Percentiles rank a stretch among this genome's conserved stretches.
Evolutionary conservation across 140 eudicot genomes (phyloP).

Genomic region (Cichorium intybus): DNA sequence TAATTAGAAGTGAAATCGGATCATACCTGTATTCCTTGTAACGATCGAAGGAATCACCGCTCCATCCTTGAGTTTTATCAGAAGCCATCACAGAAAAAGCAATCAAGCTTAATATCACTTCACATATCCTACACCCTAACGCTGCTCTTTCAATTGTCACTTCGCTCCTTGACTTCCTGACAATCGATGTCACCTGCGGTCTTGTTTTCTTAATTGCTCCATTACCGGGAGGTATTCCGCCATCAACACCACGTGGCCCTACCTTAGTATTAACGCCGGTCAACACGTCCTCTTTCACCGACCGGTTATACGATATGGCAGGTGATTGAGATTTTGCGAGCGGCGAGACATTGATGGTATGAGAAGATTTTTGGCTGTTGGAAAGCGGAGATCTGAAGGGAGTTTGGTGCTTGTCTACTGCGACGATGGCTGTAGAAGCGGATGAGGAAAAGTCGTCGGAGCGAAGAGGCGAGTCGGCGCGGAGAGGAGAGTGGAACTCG

Average conservation of each 20-base stretch:
- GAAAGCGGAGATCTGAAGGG: constrained; percentile 42
- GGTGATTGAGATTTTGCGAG: constrained; percentile 21
- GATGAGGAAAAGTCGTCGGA: constrained; percentile 24
- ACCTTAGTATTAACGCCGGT: constrained; percentile 33
- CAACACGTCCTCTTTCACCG: constrained; percentile 35
- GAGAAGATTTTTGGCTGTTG: constrained; percentile 14
- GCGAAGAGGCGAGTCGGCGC: constrained; percentile 45
- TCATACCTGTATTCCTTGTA: constrained; percentile 79
- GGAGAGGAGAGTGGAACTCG: constrained; percentile 53
- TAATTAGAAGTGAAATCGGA: neutral
- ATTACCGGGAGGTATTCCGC: constrained; percentile 30
- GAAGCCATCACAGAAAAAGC: constrained; percentile 87
- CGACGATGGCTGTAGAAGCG: constrained; percentile 32
- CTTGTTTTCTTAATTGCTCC: constrained; percentile 34
- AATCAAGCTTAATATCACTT: constrained; percentile 51
- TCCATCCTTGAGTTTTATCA: constrained; percentile 91
- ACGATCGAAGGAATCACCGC: constrained; percentile 92
- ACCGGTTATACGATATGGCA: constrained; percentile 20
- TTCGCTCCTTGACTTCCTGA: constrained; percentile 41
- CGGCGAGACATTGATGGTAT: constrained; percentile 36
- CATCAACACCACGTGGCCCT: constrained; percentile 25
- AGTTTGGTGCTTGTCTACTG: constrained; percentile 34
- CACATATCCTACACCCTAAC: constrained; percentile 68
- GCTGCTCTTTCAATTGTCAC: constrained; percentile 38
- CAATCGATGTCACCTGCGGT: constrained; percentile 39